Conservation (phyloP, 139 green algal species). For the Volvox reticuliferus region DNA sequence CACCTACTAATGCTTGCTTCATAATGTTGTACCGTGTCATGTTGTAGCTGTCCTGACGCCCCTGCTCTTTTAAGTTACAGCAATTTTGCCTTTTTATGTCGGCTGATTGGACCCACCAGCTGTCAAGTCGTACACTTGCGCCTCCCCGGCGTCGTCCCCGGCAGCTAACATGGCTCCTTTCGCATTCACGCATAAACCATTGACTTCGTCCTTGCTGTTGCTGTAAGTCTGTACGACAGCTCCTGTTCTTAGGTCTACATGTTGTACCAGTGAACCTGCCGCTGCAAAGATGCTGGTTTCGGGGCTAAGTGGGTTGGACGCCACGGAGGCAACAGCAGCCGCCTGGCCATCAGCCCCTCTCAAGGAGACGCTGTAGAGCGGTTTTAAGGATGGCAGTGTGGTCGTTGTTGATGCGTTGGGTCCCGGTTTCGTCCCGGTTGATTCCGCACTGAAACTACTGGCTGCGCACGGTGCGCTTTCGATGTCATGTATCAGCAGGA, state of each 20-base stretch:
- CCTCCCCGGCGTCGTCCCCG: slow-evolving; percentile 69
- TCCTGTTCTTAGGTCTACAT: slow-evolving; percentile 22
- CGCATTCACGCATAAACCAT: slow-evolving; percentile 60
- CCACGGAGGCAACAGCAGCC: background rate
- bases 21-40: background rate
- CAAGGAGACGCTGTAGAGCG: background rate
- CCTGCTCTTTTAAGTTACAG: too few relatives aligned
- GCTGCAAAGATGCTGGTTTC: slow-evolving; percentile 22
- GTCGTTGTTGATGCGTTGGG: background rate
- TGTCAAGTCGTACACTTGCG: slow-evolving; percentile 63
- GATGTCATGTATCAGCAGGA: slow-evolving; percentile 40
- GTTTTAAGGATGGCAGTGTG: background rate
- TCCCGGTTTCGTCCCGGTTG: background rate
- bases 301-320: background rate
- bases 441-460: background rate
- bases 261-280: background rate
- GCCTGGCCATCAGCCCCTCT: background rate
- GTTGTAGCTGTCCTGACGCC: too few relatives aligned
- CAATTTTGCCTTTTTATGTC: too few relatives aligned
- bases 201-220: slow-evolving; percentile 65
- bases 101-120: background rate
- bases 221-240: slow-evolving; percentile 42
- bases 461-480: background rate
- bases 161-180: slow-evolving; percentile 62
- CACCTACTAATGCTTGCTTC: too few relatives aligned